Evolutionary conservation across 2,329 filamentous ascomycete genomes (phyloP).

Genomic region (Sporothrix phasma): DNA sequence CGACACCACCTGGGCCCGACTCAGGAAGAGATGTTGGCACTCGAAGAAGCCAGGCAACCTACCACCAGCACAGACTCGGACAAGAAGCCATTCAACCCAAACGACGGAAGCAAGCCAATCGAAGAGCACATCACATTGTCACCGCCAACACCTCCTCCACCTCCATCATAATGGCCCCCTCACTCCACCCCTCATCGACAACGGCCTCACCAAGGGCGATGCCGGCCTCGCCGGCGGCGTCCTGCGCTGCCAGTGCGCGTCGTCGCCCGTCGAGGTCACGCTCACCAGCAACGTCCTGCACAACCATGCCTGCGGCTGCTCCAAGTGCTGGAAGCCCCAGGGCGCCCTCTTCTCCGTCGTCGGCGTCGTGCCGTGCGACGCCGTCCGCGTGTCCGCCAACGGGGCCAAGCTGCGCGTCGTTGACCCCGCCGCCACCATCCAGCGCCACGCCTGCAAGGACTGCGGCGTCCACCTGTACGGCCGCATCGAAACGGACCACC

Average conservation of each 20-base stretch:
- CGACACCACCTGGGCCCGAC: too few relatives aligned
- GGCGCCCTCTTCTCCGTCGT: slow-evolving; percentile 56
- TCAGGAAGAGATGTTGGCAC: too few relatives aligned
- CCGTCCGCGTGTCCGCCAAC: slow-evolving; percentile 48
- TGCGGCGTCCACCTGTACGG: slow-evolving; percentile 55
- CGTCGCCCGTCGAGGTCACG: slow-evolving; percentile 46
- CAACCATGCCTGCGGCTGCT: slow-evolving; percentile 64
- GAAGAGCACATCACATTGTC: background rate
- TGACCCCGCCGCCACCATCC: slow-evolving; percentile 47
- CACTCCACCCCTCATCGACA: slow-evolving; percentile 55
- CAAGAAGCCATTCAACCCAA: background rate
- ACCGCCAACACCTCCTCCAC: background rate
- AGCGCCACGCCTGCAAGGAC: slow-evolving; percentile 49
- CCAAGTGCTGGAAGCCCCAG: slow-evolving; percentile 60
- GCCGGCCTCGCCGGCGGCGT: slow-evolving; percentile 48
- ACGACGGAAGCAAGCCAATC: background rate
- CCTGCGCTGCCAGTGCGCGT: slow-evolving; percentile 50
- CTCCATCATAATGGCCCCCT: slow-evolving; percentile 19
- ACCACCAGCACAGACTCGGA: background rate
- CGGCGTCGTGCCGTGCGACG: slow-evolving; percentile 47
- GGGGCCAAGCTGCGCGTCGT: slow-evolving; percentile 46
- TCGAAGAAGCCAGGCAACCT: too few relatives aligned
- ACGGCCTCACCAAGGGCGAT: slow-evolving; percentile 47
- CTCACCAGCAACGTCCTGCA: slow-evolving; percentile 50
- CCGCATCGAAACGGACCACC: slow-evolving; percentile 53